Conservation (phyloP, 192 early-diverging fungal species). For the Coemansia biformis region DNA sequence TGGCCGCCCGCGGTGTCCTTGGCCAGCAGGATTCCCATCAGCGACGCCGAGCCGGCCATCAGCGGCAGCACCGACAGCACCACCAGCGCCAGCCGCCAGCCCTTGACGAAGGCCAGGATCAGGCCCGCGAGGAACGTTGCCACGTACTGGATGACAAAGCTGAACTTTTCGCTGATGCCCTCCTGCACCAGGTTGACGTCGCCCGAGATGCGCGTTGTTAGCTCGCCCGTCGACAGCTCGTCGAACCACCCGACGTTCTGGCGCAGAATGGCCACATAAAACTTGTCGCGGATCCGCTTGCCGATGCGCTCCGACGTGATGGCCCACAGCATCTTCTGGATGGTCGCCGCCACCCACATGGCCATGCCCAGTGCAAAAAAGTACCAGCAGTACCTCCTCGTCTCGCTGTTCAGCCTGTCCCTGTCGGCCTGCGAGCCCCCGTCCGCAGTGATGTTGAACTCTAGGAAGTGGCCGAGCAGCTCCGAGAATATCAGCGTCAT, state of each 20-base stretch:
- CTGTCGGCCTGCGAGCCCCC: conserved; percentile 3
- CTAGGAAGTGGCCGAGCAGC: conserved; percentile 19
- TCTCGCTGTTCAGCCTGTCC: conserved; percentile 26
- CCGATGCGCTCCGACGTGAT: conserved; percentile 56
- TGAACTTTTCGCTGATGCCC: conserved; percentile 80
- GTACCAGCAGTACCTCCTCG: conserved; percentile 44
- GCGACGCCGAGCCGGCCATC: conserved; percentile 52
- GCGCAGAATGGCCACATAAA: conserved; percentile 71
- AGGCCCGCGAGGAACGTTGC: conserved; percentile 70
- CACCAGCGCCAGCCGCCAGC: conserved; percentile 79
- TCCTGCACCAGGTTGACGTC: conserved; percentile 86
- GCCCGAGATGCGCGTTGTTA: conserved; percentile 80
- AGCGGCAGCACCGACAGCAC: conserved; percentile 72
- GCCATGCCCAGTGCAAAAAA: conserved; percentile 28
- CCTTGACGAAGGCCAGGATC: conserved; percentile 70
- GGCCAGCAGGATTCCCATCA: conserved; percentile 56
- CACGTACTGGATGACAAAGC: conserved; percentile 59
- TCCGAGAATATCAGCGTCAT: conserved; percentile 50
- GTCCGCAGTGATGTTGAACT: conserved; percentile 11
- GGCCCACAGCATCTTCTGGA: conserved; percentile 21
- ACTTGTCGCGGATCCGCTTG: conserved; percentile 68
- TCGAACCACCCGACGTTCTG: conserved; percentile 91
- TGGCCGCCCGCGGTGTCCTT: conserved; percentile 49
- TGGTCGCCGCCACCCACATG: conserved; percentile 13
- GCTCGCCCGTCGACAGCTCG: conserved; percentile 65